Percentiles rank a stretch among this genome's conserved stretches.
These are phyloP conservation scores for Monilinia laxa DNA, from an alignment of 2,329 filamentous ascomycete species.

Conservation along the genomic window DNA sequence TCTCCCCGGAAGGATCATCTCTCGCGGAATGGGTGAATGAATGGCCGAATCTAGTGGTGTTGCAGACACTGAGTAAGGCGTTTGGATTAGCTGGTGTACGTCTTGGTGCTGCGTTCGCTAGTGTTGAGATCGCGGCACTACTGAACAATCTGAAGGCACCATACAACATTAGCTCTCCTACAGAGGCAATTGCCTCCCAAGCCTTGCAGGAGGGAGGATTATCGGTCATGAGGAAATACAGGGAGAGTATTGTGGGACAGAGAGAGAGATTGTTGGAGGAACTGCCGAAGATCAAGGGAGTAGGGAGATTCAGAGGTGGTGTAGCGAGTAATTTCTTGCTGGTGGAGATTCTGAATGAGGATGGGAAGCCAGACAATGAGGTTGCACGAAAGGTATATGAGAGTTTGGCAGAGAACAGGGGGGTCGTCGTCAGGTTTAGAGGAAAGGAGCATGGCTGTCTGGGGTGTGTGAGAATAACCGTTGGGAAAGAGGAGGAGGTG, in stretches of 20 bases:
- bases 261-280: conserved; percentile 72
- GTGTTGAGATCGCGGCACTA: conserved; percentile 69
- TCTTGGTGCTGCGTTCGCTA: conserved; percentile 81
- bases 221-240: conserved; percentile 68
- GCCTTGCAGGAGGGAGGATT: conserved; percentile 70
- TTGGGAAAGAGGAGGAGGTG: conserved; percentile 87
- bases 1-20: conserved; percentile 74
- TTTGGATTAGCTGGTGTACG: conserved; percentile 95
- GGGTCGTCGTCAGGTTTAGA: conserved; percentile 90
- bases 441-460: conserved; percentile 89
- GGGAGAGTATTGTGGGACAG: conserved; percentile 69
- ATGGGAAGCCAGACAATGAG: conserved; percentile 74
- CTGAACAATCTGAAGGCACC: conserved; percentile 94
- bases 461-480: conserved; percentile 86
- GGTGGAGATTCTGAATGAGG: conserved; percentile 76
- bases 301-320: conserved; percentile 81
- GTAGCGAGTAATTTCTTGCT: conserved; percentile 84
- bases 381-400: conserved; percentile 81
- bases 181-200: conserved; percentile 73
- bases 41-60: conserved; percentile 92
- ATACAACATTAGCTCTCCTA: conserved; percentile 91
- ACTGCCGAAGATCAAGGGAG: conserved; percentile 71
- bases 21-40: conserved; percentile 89
- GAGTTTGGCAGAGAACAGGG: conserved; percentile 76
- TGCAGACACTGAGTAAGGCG: conserved; percentile 98